A percentile compares a stretch with the other conserved stretches of the same genome.
phyloP scores from a whole-genome alignment of 2,329 filamentous ascomycete genomes.

The Microdochium trichocladiopsis region DNA sequence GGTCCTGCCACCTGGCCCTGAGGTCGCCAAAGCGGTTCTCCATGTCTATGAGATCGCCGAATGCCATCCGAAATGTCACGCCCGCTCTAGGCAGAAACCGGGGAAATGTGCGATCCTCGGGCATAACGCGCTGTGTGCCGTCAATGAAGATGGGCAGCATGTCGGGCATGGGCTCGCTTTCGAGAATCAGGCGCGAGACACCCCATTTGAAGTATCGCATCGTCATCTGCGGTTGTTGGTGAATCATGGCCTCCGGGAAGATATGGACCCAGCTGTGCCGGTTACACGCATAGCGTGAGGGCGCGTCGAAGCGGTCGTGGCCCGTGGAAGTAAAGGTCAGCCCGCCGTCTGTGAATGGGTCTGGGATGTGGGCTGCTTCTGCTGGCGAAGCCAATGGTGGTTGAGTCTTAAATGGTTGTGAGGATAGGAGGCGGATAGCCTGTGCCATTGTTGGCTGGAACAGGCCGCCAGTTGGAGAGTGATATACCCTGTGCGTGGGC shows the following conservation, averaged over 20 bases:
- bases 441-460: slow-evolving; percentile 87
- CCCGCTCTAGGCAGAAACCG: slow-evolving; percentile 72
- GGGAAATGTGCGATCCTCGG: slow-evolving; percentile 72
- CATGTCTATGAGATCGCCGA: slow-evolving; percentile 71
- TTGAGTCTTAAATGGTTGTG: slow-evolving; percentile 35
- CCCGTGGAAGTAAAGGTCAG: slow-evolving; percentile 60
- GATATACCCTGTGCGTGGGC: slow-evolving; percentile 73
- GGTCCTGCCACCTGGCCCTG: slow-evolving; percentile 63
- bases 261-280: slow-evolving; percentile 85
- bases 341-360: slow-evolving; percentile 43
- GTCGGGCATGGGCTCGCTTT: slow-evolving; percentile 79
- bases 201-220: slow-evolving; percentile 99
- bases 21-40: slow-evolving; percentile 73
- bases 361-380: slow-evolving; percentile 25
- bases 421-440: slow-evolving; percentile 75
- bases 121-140: slow-evolving; percentile 82
- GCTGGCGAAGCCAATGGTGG: slow-evolving; percentile 4
- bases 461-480: slow-evolving; percentile 75
- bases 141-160: slow-evolving; percentile 93
- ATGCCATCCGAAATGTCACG: slow-evolving; percentile 64
- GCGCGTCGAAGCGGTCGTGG: slow-evolving; percentile 59
- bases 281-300: slow-evolving; percentile 63
- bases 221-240: slow-evolving; percentile 71
- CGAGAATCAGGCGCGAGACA: slow-evolving; percentile 81
- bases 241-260: slow-evolving; percentile 91